Conservation (phyloP, 768 basidiomycete species). For the Podaxis sp. region DNA sequence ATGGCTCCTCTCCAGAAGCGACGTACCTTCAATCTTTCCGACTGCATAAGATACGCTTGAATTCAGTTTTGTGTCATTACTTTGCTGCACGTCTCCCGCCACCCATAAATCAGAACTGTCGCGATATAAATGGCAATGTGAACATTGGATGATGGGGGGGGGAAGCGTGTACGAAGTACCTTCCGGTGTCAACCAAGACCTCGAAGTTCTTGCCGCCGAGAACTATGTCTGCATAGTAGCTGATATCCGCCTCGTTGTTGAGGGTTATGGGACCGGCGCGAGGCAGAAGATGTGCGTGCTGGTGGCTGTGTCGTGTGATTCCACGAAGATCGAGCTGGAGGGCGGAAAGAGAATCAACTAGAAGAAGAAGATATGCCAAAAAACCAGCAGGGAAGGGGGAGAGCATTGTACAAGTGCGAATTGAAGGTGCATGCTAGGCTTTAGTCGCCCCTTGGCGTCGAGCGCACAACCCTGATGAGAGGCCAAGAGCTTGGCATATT, state of each 20-base stretch:
- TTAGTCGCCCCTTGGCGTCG: neutral
- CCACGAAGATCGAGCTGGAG: conserved; percentile 11
- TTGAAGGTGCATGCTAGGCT: neutral
- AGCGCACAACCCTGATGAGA: neutral
- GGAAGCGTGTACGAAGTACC: conserved; percentile 28
- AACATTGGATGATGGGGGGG: neutral
- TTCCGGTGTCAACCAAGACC: conserved; percentile 48
- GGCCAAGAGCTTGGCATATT: neutral
- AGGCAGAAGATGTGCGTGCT: conserved; percentile 2
- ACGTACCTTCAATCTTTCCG: conserved; percentile 48
- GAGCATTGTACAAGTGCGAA: neutral
- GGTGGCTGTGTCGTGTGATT: neutral
- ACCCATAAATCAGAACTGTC: conserved; percentile 68
- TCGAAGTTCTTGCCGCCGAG: conserved; percentile 35
- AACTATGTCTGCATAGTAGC: conserved; percentile 39
- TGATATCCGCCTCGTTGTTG: conserved; percentile 37
- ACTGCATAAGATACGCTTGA: conserved; percentile 53
- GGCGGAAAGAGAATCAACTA: conserved; percentile 15
- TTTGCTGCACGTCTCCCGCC: conserved; percentile 40
- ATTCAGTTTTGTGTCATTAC: conserved; percentile 36
- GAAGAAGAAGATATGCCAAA: conserved; percentile 1
- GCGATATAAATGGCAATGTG: neutral
- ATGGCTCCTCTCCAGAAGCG: neutral
- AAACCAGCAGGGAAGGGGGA: neutral
- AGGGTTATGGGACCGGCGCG: conserved; percentile 17